Evolutionary conservation across 139 green algal genomes (phyloP).

Genomic region (Zygnema circumcarinatum): DNA sequence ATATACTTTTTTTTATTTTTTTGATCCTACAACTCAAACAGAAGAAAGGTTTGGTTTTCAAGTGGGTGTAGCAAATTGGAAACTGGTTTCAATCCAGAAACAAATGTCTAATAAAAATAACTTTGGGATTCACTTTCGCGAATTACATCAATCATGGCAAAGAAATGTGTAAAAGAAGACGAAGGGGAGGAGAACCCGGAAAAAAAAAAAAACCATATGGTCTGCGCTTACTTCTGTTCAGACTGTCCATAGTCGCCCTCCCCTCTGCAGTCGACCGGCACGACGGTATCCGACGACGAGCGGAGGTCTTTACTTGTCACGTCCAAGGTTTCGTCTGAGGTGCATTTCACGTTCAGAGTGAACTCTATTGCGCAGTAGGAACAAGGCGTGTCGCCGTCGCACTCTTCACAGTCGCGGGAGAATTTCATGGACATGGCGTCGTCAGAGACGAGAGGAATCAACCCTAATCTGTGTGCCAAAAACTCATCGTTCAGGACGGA

Average conservation of each 20-base stretch:
- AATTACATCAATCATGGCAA: too few species aligned
- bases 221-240: constrained; percentile 21
- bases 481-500: constrained; percentile 98
- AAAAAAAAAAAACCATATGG: too few species aligned
- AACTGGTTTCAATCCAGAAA: too few species aligned
- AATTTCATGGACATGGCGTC: constrained; percentile 64
- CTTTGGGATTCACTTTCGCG: too few species aligned
- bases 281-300: constrained; percentile 9
- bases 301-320: constrained; percentile 71
- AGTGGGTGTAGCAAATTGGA: too few species aligned
- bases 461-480: constrained; percentile 84
- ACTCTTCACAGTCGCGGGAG: constrained; percentile 57
- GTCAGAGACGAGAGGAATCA: constrained; percentile 82
- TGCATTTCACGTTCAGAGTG: constrained; percentile 49
- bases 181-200: too few species aligned
- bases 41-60: too few species aligned
- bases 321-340: constrained; percentile 70
- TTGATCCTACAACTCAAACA: background rate
- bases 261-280: constrained; percentile 18
- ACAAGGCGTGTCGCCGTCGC: constrained; percentile 50
- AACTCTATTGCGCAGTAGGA: constrained; percentile 57
- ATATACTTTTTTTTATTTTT: background rate
- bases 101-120: too few species aligned
- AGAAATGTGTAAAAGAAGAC: too few species aligned
- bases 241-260: background rate